Conservation (phyloP, 2,329 filamentous ascomycete genomes). For the Leptographium galeiforme region DNA sequence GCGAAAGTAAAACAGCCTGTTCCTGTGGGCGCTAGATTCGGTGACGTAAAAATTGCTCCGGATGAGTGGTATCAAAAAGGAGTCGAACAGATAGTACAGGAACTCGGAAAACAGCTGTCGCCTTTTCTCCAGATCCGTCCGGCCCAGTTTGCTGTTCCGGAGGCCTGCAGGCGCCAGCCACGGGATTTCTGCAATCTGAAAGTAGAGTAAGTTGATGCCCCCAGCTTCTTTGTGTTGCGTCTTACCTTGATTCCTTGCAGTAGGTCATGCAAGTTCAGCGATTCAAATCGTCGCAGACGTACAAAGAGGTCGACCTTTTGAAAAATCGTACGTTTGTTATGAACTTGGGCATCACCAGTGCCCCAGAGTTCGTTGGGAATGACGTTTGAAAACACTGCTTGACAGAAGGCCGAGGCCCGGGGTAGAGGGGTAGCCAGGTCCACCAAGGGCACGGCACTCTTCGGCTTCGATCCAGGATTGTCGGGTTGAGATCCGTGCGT, state of each 20-base stretch:
- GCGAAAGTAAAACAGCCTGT: constrained; percentile 81
- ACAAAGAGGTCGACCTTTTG: constrained; percentile 67
- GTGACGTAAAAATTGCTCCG: constrained; percentile 88
- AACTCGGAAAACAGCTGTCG: constrained; percentile 71
- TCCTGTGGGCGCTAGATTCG: constrained; percentile 68
- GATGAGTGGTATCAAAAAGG: constrained; percentile 74
- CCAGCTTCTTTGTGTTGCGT: background rate
- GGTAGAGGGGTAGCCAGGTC: constrained; percentile 53
- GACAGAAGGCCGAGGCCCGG: constrained; percentile 76
- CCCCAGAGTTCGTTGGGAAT: constrained; percentile 71
- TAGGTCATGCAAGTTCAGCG: constrained; percentile 63
- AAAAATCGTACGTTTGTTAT: constrained; percentile 52
- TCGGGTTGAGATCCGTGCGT: background rate
- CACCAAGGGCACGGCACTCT: constrained; percentile 33
- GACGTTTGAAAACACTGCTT: constrained; percentile 56
- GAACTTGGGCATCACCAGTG: constrained; percentile 28
- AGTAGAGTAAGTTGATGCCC: background rate
- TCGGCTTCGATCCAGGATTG: background rate
- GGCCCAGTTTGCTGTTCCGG: constrained; percentile 42
- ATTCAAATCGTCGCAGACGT: constrained; percentile 66
- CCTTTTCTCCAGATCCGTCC: constrained; percentile 62
- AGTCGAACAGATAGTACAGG: constrained; percentile 87
- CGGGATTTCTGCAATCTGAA: constrained; percentile 48
- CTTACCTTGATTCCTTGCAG: constrained; percentile 61
- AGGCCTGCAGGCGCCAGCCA: constrained; percentile 56